Conservation (phyloP, 805 yeast species). For the Ogataea nakhonphanomensis region DNA sequence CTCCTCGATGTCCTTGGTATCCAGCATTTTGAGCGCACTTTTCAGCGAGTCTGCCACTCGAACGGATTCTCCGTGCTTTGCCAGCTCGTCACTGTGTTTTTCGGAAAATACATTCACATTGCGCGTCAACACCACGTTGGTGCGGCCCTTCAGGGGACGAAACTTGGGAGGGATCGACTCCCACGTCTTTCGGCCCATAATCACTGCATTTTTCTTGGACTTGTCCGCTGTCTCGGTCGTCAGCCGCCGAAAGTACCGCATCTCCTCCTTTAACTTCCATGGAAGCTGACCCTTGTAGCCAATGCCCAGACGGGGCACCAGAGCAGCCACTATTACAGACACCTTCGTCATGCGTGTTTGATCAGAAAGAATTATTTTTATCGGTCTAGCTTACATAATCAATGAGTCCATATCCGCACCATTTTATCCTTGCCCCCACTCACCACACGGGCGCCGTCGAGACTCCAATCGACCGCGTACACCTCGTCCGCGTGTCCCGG, state of each 20-base stretch:
- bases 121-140: slow-evolving; percentile 74
- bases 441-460: slow-evolving; percentile 90
- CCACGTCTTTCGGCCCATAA: slow-evolving; percentile 98
- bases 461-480: slow-evolving; percentile 96
- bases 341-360: slow-evolving; percentile 32
- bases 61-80: slow-evolving; percentile 16
- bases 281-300: slow-evolving; percentile 82
- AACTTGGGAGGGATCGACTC: slow-evolving; percentile 83
- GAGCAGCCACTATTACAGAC: slow-evolving; percentile 79
- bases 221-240: slow-evolving; percentile 46
- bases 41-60: slow-evolving; percentile 40
- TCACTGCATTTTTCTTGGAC: slow-evolving; percentile 62
- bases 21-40: slow-evolving; percentile 38
- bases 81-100: slow-evolving; percentile 28
- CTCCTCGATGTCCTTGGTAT: slow-evolving; percentile 41
- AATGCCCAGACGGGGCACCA: slow-evolving; percentile 77
- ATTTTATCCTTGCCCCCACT: slow-evolving; percentile 97
- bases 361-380: not conserved
- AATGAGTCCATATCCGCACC: slow-evolving; percentile 91
- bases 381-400: slow-evolving; percentile 11
- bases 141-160: slow-evolving; percentile 74
- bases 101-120: slow-evolving; percentile 23
- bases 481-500: slow-evolving; percentile 98
- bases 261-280: slow-evolving; percentile 82
- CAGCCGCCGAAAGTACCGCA: slow-evolving; percentile 76